Conservation (phyloP, 495 filamentous ascomycete genomes). For the Penicillium alfredii region DNA sequence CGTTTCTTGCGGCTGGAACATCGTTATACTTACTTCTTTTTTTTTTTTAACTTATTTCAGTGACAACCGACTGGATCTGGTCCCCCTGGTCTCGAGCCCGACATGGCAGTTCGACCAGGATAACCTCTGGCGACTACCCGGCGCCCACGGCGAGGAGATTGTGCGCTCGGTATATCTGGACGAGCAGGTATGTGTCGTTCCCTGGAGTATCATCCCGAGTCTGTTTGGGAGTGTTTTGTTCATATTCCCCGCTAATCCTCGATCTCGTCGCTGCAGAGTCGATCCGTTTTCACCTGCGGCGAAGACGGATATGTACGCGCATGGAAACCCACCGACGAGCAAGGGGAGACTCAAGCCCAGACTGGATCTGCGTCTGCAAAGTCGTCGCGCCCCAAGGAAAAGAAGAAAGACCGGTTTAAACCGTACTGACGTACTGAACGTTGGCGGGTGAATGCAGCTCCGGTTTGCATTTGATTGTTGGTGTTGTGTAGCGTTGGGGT, state of each 20-base stretch:
- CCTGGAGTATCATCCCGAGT: not conserved
- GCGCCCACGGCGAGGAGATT: constrained; percentile 79
- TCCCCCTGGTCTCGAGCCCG: constrained; percentile 53
- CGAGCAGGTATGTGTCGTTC: constrained; percentile 47
- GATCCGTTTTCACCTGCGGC: constrained; percentile 67
- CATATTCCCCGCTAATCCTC: not conserved
- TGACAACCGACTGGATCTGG: constrained; percentile 58
- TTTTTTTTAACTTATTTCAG: constrained; percentile 31
- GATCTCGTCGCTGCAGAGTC: constrained; percentile 37
- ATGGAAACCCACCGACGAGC: constrained; percentile 32
- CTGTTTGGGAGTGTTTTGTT: too few relatives aligned
- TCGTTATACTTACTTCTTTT: not conserved
- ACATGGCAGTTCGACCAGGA: constrained; percentile 59
- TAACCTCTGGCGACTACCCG: constrained; percentile 57
- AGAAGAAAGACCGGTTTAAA: constrained; percentile 39
- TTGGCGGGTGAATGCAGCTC: constrained; percentile 8
- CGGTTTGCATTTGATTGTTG: not conserved
- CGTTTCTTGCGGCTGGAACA: not conserved
- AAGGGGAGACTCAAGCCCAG: constrained; percentile 12
- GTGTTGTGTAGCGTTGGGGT: constrained; percentile 17
- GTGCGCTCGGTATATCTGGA: constrained; percentile 72
- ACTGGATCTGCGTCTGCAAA: constrained; percentile 18
- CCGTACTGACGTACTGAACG: constrained; percentile 37
- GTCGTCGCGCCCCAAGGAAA: constrained; percentile 29
- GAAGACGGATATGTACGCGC: constrained; percentile 66